Percentiles rank a stretch among this genome's conserved stretches.
These are phyloP conservation scores for Cyphellophora attinorum DNA, from an alignment of 2,329 filamentous ascomycete species.

Conservation along the genomic window DNA sequence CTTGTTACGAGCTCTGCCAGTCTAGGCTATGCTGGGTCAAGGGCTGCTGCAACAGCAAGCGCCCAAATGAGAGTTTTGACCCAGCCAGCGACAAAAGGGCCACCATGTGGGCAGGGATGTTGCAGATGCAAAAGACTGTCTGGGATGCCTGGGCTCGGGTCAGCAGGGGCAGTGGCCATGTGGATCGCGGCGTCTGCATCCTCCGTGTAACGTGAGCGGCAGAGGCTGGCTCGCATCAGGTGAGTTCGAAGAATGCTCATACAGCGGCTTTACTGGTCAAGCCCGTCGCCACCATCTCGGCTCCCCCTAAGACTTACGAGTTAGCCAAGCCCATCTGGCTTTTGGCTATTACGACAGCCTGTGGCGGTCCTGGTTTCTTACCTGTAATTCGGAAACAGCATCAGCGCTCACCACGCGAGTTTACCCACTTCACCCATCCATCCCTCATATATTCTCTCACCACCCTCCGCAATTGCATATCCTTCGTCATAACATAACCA, in stretches of 20 bases:
- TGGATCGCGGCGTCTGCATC: not conserved
- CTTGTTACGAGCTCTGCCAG: not conserved
- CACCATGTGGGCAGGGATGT: not conserved
- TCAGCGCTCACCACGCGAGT: not conserved
- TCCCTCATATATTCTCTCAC: not conserved
- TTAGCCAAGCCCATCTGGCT: not conserved
- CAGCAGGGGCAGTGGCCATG: not conserved
- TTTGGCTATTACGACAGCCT: not conserved
- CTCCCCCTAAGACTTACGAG: not conserved
- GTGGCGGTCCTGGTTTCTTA: not conserved
- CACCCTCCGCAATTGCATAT: not conserved
- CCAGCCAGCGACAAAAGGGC: too few species aligned
- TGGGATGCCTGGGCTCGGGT: not conserved
- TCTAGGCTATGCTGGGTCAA: not conserved
- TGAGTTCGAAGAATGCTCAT: not conserved
- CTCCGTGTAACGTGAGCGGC: conserved; percentile 1
- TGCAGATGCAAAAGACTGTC: not conserved
- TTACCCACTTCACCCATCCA: not conserved
- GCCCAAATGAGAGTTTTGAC: not conserved
- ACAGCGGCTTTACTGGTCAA: not conserved
- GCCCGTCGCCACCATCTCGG: not conserved
- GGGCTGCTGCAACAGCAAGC: not conserved
- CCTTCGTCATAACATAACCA: not conserved
- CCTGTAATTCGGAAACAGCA: not conserved
- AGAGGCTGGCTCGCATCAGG: not conserved